phyloP scores from a whole-genome alignment of 441 rosid species.

The Sinapis alba region DNA sequence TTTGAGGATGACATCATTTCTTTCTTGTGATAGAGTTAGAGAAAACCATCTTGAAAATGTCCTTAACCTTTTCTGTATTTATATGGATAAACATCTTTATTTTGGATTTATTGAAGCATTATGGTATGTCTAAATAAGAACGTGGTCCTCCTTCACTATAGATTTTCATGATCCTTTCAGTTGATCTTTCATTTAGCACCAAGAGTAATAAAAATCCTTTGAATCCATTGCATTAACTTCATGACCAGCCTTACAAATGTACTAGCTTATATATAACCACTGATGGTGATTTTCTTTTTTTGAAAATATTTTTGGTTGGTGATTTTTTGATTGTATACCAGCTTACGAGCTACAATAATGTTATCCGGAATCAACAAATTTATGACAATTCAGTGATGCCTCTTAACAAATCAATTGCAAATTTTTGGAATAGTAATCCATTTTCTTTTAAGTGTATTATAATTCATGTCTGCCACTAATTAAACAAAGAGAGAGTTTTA shows the following conservation, averaged over 20 bases:
- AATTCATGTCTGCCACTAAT: background rate
- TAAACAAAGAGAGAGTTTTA: too few species aligned
- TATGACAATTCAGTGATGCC: background rate
- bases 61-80: background rate
- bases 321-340: background rate
- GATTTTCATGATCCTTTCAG: too few species aligned
- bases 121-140: background rate
- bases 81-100: background rate
- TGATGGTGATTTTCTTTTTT: background rate
- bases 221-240: too few species aligned
- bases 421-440: background rate
- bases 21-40: background rate
- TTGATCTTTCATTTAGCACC: too few species aligned
- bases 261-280: background rate
- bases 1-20: background rate
- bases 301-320: too few species aligned
- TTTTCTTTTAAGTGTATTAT: background rate
- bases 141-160: too few species aligned
- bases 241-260: background rate
- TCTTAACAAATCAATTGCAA: background rate
- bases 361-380: background rate
- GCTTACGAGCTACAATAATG: background rate
- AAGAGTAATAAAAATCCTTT: too few species aligned
- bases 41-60: too few species aligned
- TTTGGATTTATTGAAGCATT: background rate